These are phyloP conservation scores for Saturnispora hagleri DNA, from an alignment of 805 yeast species.

Conservation along the genomic window DNA sequence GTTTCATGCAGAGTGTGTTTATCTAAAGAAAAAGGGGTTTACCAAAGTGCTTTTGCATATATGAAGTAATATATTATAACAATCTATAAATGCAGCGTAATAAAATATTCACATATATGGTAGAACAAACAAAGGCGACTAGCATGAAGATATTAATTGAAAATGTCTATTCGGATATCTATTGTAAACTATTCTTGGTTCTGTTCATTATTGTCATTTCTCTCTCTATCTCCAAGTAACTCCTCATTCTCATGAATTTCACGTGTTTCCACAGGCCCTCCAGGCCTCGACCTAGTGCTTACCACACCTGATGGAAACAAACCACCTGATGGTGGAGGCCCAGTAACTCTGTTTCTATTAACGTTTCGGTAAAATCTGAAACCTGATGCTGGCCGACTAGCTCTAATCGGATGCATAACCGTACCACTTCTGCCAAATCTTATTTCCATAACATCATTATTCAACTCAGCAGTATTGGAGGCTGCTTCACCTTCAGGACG, in stretches of 20 bases:
- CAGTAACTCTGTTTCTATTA: slow-evolving; percentile 5
- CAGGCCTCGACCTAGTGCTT: slow-evolving; percentile 1
- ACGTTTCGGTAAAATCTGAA: slow-evolving; percentile 3
- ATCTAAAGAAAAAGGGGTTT: no score
- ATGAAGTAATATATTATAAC: background rate
- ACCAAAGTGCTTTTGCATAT: background rate
- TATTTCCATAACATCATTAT: background rate
- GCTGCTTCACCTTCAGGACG: background rate
- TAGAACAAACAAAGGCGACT: background rate
- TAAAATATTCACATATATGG: background rate
- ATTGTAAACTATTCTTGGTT: background rate
- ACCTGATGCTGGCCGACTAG: slow-evolving; percentile 1
- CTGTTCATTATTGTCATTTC: background rate
- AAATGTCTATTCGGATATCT: background rate
- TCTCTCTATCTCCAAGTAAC: background rate
- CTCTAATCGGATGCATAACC: background rate
- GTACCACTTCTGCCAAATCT: background rate
- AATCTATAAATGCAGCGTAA: background rate
- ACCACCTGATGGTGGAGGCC: slow-evolving; percentile 7
- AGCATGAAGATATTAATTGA: background rate
- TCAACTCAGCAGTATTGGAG: background rate
- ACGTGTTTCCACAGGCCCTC: slow-evolving; percentile 5
- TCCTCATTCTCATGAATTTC: background rate
- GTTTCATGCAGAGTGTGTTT: no score
- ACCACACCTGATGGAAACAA: slow-evolving; percentile 7